Evolutionary conservation across 192 early-diverging fungal species (phyloP).

Genomic region (Diversispora epigaea): DNA sequence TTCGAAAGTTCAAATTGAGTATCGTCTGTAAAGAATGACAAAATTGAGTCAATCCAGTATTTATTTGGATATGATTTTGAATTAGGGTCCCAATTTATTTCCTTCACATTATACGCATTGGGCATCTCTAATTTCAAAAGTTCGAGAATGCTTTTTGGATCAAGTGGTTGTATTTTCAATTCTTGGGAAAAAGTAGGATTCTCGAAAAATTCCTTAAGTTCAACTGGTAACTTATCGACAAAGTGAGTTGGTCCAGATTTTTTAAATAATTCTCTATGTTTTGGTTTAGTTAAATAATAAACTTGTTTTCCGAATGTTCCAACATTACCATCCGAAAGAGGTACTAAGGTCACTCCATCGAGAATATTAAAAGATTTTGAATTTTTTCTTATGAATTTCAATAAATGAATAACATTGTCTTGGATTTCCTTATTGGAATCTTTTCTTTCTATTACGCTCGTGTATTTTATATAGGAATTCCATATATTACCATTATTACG

Average conservation of each 20-base stretch:
- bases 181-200: not conserved
- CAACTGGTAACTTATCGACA: not conserved
- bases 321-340: not conserved
- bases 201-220: not conserved
- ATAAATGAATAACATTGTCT: not conserved
- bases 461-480: no score
- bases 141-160: not conserved
- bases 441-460: no score
- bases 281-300: not conserved
- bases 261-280: not conserved
- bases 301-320: not conserved
- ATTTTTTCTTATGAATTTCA: not conserved
- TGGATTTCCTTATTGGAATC: no score
- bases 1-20: not conserved
- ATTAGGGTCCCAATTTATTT: not conserved
- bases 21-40: not conserved
- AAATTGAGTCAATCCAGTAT: constrained; percentile 1
- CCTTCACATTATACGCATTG: not conserved
- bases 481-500: not conserved
- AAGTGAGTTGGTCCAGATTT: not conserved
- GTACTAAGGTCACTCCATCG: not conserved
- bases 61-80: not conserved
- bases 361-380: not conserved
- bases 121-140: not conserved
- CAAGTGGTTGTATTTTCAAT: not conserved